Evolutionary conservation across 1,284 basidiomycete genomes (phyloP).

Genomic region (Meira nashicola): DNA sequence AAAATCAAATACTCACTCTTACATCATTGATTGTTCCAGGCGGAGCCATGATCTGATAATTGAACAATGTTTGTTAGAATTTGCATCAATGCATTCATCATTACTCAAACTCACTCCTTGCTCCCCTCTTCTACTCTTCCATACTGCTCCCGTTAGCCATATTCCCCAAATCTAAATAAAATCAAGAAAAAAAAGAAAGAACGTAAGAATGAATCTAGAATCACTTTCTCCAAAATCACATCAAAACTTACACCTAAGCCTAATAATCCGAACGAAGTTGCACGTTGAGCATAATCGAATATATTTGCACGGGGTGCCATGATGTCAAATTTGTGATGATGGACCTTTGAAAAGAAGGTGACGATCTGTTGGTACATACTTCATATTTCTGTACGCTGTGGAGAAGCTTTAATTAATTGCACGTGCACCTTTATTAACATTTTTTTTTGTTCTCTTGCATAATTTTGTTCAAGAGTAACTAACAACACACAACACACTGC

Average conservation of each 20-base stretch:
- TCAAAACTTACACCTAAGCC: constrained; percentile 37
- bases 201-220: not conserved
- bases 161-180: constrained; percentile 38
- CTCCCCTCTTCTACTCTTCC: constrained; percentile 44
- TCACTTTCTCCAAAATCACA: not conserved
- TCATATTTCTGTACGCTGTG: too few species aligned
- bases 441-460: too few species aligned
- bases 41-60: too few species aligned
- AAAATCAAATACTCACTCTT: too few species aligned
- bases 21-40: too few species aligned
- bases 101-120: constrained; percentile 18
- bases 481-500: too few species aligned
- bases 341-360: too few species aligned
- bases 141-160: constrained; percentile 46
- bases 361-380: too few species aligned
- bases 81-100: not conserved
- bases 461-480: too few species aligned
- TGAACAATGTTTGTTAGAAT: too few species aligned
- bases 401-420: too few species aligned
- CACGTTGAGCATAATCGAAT: constrained; percentile 37
- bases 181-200: not conserved
- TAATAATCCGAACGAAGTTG: constrained; percentile 36
- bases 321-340: constrained; percentile 2
- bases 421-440: too few species aligned
- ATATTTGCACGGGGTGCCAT: constrained; percentile 21